Percentiles rank a stretch among this genome's conserved stretches.
Evolutionary conservation across 257 asterid genomes (phyloP).

Genomic region (Cordia subcordata): DNA sequence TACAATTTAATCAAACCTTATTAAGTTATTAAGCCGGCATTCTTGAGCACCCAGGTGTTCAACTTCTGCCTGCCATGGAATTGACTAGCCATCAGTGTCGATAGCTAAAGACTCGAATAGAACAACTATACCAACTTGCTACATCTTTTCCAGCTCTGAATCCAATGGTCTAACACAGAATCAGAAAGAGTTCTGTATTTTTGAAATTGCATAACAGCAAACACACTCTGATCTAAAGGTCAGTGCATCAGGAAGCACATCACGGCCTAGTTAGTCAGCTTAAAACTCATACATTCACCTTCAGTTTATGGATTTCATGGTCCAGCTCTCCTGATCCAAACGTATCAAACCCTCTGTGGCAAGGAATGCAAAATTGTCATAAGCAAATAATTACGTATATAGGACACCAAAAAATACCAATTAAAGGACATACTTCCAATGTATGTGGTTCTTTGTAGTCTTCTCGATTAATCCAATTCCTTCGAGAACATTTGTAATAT

Average conservation of each 20-base stretch:
- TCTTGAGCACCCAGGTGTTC: slow-evolving; percentile 51
- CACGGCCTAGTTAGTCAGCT: neutral
- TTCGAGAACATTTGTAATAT: slow-evolving; percentile 88
- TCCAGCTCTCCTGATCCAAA: slow-evolving; percentile 31
- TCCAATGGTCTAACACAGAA: too few relatives aligned
- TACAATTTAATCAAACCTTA: slow-evolving; percentile 46
- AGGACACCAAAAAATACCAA: slow-evolving; percentile 11
- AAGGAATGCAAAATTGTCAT: slow-evolving; percentile 18
- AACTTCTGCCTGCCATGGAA: slow-evolving; percentile 53
- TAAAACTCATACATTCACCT: slow-evolving; percentile 38
- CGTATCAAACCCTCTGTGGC: slow-evolving; percentile 50
- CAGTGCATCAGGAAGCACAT: too few relatives aligned
- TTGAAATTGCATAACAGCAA: too few relatives aligned
- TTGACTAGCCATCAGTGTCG: neutral
- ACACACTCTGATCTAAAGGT: too few relatives aligned
- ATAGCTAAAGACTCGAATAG: neutral
- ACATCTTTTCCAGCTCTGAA: neutral
- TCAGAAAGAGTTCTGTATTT: too few relatives aligned
- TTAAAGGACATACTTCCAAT: slow-evolving; percentile 54
- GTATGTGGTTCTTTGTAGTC: slow-evolving; percentile 67
- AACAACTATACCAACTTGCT: slow-evolving; percentile 8
- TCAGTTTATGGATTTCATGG: slow-evolving; percentile 34
- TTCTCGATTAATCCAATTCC: slow-evolving; percentile 76
- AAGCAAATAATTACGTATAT: slow-evolving; percentile 13
- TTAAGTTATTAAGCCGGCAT: slow-evolving; percentile 46